Base-by-base conservation (phyloP, 306 rosid genomes). In the Luffa acutangula region DNA sequence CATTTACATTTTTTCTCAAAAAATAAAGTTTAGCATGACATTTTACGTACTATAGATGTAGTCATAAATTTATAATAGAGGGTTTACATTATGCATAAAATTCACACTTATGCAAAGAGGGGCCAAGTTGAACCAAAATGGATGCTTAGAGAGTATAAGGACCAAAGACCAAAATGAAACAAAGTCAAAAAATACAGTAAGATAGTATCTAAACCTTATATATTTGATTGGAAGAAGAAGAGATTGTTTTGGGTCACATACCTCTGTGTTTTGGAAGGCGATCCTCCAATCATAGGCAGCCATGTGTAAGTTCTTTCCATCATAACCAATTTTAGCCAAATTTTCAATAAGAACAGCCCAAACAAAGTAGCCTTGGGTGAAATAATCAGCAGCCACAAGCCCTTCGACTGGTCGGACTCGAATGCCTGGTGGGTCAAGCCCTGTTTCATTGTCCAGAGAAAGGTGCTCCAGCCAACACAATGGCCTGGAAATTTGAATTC, bases 221-320 rank as follows among this genome's bases (percentile, higher is more conserved):
- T 25, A 25, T 25, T 25, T 25, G 31, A 25, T 25, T 25, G 31
- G 42, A 43, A 25, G 54, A 18, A 62, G 7, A 58, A 58, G 33
- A 58, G 64, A 1, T 0, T 48, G 49, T 60, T 8, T 18, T 64
- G 74, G 63, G 54, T 63, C 36, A 36, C 63, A 71, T 77, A 91
- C 98, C 96, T 89, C 91, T 17, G 97, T 93, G 53, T 90, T 91
- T 66, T 93, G 93, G 85, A 91, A 93, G 37, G 94, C 92, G n/a
- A 90, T 79, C 79, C 97, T 88, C 98, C 98, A 93, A 65, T 93
- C 97, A 86, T 93, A 89, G 31, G 89, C 77, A 74, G 87, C 90
- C 97, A 91, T 90, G 59, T 90, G 75, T 86, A 93, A 78, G 79
- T 89, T 91, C 87, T 88, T 93, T 82, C 86, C 90, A 75, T 93